phyloP scores from a whole-genome alignment of 805 yeast genomes.

The Wickerhamiella domercqiae region DNA sequence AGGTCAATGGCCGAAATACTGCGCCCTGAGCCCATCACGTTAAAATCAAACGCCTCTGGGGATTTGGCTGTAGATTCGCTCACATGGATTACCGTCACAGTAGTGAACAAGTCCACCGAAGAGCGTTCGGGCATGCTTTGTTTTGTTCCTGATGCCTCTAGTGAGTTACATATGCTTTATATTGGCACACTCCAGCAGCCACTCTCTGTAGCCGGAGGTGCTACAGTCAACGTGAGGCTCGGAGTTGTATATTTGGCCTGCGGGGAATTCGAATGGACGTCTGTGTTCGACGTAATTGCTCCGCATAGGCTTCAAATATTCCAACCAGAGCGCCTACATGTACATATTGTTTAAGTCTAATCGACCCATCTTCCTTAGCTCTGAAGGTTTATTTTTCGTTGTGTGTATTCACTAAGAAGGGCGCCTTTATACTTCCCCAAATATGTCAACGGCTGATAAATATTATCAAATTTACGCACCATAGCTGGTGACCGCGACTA shows the following conservation, averaged over 20 bases:
- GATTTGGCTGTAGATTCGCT: conserved; percentile 32
- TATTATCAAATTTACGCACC: too few species aligned
- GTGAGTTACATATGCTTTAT: conserved; percentile 44
- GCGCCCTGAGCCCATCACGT: conserved; percentile 14
- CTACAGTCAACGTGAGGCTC: conserved; percentile 29
- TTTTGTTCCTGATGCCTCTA: conserved; percentile 35
- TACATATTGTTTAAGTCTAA: conserved; percentile 9
- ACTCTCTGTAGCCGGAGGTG: conserved; percentile 33
- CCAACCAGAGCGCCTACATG: conserved; percentile 12
- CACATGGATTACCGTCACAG: conserved; percentile 34
- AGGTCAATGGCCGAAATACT: conserved; percentile 44
- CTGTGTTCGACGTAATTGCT: conserved; percentile 34
- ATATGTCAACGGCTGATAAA: too few species aligned
- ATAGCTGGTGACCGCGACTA: too few species aligned
- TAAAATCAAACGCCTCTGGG: conserved; percentile 3
- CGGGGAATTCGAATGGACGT: conserved; percentile 77
- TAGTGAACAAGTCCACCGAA: conserved; percentile 33
- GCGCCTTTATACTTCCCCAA: too few species aligned
- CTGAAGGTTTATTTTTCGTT: too few species aligned
- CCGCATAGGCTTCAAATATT: conserved; percentile 11
- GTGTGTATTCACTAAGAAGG: too few species aligned
- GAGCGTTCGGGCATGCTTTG: conserved; percentile 42
- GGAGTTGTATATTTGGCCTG: conserved; percentile 53
- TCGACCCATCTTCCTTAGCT: too few species aligned
- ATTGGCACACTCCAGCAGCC: conserved; percentile 60